These are phyloP conservation scores for Mucor ambiguus DNA, from an alignment of 371 early-diverging fungal genomes.

Conservation along the genomic window DNA sequence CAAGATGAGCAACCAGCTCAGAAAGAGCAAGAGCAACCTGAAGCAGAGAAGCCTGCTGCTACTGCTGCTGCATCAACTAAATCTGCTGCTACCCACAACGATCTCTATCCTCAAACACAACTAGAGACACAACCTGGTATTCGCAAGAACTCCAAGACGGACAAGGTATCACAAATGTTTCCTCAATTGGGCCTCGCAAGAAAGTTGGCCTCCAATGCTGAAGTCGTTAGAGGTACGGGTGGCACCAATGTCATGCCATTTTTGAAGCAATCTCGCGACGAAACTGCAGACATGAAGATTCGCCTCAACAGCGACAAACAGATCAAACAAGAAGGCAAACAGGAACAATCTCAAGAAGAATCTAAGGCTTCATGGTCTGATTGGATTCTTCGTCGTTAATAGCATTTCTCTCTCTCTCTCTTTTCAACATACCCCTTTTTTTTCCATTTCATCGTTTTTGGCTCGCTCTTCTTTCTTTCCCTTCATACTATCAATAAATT, in stretches of 20 bases:
- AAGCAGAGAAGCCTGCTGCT: background rate
- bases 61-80: background rate
- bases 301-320: conserved; percentile 2
- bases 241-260: conserved; percentile 95
- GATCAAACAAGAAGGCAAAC: background rate
- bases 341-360: conserved; percentile 1
- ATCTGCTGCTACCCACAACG: conserved; percentile 35
- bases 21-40: background rate
- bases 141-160: conserved; percentile 32
- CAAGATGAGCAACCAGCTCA: background rate
- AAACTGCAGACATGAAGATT: conserved; percentile 49
- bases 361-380: conserved; percentile 31
- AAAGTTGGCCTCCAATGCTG: conserved; percentile 49
- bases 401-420: background rate
- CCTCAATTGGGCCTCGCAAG: conserved; percentile 64
- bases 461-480: background rate
- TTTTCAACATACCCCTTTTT: background rate
- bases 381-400: conserved; percentile 35
- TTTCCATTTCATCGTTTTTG: background rate
- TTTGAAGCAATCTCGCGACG: conserved; percentile 67
- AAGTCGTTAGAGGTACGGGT: conserved; percentile 89
- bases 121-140: conserved; percentile 46
- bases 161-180: conserved; percentile 40
- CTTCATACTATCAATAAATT: background rate
- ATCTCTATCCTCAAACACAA: conserved; percentile 57